These are phyloP conservation scores for Coniella lustricola DNA, from an alignment of 2,329 filamentous ascomycete species.

Conservation along the genomic window DNA sequence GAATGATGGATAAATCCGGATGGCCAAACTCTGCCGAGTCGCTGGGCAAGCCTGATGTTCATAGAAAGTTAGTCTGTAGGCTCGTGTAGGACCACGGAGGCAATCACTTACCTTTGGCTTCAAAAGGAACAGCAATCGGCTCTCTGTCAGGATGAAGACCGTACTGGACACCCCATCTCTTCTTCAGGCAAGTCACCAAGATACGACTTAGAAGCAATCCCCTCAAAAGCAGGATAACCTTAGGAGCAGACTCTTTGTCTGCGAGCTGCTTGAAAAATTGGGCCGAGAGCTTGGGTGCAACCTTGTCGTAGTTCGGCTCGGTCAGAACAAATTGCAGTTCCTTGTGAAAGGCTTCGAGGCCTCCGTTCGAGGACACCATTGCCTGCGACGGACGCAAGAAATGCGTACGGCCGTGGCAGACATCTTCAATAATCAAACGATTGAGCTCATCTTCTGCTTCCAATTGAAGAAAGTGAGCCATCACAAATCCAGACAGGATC, in stretches of 20 bases:
- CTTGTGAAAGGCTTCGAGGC: not conserved
- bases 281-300: conserved; percentile 15
- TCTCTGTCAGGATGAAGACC: conserved; percentile 47
- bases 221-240: conserved; percentile 48
- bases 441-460: conserved; percentile 40
- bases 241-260: conserved; percentile 25
- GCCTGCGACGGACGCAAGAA: conserved; percentile 27
- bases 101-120: conserved; percentile 41
- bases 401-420: conserved; percentile 27
- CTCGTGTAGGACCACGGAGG: no score
- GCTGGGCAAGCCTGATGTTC: conserved; percentile 46
- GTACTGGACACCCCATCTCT: conserved; percentile 62
- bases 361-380: conserved; percentile 14
- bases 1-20: conserved; percentile 55
- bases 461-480: conserved; percentile 46
- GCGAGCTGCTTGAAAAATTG: conserved; percentile 23
- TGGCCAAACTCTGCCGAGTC: conserved; percentile 61
- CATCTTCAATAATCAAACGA: conserved; percentile 31
- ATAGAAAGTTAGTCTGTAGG: no score
- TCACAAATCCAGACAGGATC: conserved; percentile 37
- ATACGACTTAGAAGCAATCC: conserved; percentile 57
- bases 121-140: conserved; percentile 60
- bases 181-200: conserved; percentile 51
- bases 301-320: conserved; percentile 15
- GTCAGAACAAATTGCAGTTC: conserved; percentile 20